A percentile compares a stretch with the other conserved stretches of the same genome.
These are phyloP conservation scores for Ensete ventricosum DNA, from an alignment of 176 grass and related monocot species.

Conservation along the genomic window DNA sequence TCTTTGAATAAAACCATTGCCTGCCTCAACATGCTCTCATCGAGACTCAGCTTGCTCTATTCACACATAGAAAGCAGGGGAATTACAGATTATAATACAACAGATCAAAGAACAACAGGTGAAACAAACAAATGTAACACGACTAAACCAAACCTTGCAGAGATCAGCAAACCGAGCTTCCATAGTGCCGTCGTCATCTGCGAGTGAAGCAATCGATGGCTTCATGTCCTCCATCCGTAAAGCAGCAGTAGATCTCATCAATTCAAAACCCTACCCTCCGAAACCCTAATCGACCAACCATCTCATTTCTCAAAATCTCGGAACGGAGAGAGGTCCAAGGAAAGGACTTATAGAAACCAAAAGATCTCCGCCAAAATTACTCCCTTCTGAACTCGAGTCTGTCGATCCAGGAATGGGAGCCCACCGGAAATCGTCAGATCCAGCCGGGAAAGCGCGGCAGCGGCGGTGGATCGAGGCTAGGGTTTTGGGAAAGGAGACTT, in stretches of 20 bases:
- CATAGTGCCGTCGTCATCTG: slow-evolving; percentile 17
- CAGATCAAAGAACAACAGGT: background rate
- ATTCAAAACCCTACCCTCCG: background rate
- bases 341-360: background rate
- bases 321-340: background rate
- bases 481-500: background rate
- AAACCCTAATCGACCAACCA: slow-evolving; percentile 18
- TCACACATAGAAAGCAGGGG: background rate
- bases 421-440: background rate
- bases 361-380: background rate
- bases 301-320: background rate
- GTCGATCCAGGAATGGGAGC: background rate
- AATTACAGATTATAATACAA: background rate
- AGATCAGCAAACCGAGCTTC: slow-evolving; percentile 20
- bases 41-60: slow-evolving; percentile 56
- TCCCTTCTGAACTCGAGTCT: background rate
- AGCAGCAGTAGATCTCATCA: background rate
- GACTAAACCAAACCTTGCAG: slow-evolving; percentile 19
- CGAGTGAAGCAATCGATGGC: slow-evolving; percentile 18
- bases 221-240: slow-evolving; percentile 18
- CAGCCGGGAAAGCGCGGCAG: background rate
- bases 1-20: slow-evolving; percentile 60
- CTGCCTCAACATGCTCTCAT: slow-evolving; percentile 52
- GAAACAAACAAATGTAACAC: background rate
- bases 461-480: slow-evolving; percentile 9